Percentiles rank a stretch among this genome's conserved stretches.
Conservation (phyloP, 441 rosid species). For the Brassica balearica region DNA sequence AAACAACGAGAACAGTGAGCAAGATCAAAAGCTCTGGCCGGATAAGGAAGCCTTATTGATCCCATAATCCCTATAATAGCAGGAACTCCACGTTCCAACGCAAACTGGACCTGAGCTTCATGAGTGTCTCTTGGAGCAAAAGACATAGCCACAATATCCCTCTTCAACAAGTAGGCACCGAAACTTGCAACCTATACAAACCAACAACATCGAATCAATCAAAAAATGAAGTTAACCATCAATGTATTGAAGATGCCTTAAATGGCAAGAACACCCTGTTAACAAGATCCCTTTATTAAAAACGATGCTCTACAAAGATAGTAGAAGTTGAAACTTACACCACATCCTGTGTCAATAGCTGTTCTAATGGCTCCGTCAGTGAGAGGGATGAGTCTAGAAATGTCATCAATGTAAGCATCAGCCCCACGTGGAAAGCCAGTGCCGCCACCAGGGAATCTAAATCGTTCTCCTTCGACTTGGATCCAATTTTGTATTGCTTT, state of each 20-base stretch:
- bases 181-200: constrained; percentile 80
- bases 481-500: constrained; percentile 96
- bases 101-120: constrained; percentile 92
- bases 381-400: constrained; percentile 71
- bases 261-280: background rate
- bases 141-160: constrained; percentile 74
- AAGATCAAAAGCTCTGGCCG: constrained; percentile 87
- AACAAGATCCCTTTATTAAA: background rate
- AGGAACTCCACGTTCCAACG: constrained; percentile 93
- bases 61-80: constrained; percentile 84
- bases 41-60: constrained; percentile 81
- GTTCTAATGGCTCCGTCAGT: constrained; percentile 72
- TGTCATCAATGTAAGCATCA: constrained; percentile 83
- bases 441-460: constrained; percentile 94
- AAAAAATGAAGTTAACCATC: background rate
- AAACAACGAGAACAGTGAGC: constrained; percentile 94
- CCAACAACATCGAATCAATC: constrained; percentile 14
- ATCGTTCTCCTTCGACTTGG: constrained; percentile 77
- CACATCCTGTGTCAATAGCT: constrained; percentile 89
- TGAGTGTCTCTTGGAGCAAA: constrained; percentile 94
- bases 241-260: background rate
- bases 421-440: constrained; percentile 90
- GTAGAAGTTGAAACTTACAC: constrained; percentile 57
- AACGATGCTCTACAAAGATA: background rate
- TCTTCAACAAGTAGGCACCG: constrained; percentile 83